These are phyloP conservation scores for Stenogyne calaminthoides DNA, from an alignment of 305 asterid genomes.

Conservation along the genomic window DNA sequence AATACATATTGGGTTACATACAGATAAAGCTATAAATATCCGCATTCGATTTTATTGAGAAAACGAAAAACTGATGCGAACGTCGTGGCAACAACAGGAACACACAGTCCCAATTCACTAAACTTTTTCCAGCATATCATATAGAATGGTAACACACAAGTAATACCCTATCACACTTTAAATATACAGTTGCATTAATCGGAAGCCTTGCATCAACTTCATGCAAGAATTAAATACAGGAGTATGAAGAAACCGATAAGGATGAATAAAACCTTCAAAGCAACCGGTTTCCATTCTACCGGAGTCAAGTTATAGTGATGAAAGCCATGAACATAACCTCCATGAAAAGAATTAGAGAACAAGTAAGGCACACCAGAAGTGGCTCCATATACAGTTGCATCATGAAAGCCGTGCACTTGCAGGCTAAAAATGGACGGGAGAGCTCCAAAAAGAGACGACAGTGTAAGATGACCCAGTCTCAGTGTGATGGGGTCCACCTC, in stretches of 20 bases:
- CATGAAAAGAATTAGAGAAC: constrained; percentile 79
- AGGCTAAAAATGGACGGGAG: constrained; percentile 70
- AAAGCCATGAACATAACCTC: constrained; percentile 83
- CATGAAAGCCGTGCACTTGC: constrained; percentile 67
- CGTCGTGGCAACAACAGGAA: constrained; percentile 2
- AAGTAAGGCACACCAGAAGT: constrained; percentile 70
- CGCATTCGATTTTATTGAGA: constrained; percentile 27
- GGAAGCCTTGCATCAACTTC: constrained; percentile 26
- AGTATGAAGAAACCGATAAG: constrained; percentile 48
- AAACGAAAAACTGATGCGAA: constrained; percentile 5
- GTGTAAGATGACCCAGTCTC: constrained; percentile 62
- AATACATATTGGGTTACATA: constrained; percentile 8
- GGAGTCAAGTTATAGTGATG: constrained; percentile 51
- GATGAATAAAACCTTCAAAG: constrained; percentile 52
- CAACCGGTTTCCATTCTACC: constrained; percentile 57
- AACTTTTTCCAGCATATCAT: constrained; percentile 25
- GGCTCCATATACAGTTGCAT: constrained; percentile 76
- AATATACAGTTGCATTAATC: constrained; percentile 38
- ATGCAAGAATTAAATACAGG: constrained; percentile 48
- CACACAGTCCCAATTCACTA: constrained; percentile 18
- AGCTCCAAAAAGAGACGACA: constrained; percentile 64
- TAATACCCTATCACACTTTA: constrained; percentile 30
- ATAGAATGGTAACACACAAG: constrained; percentile 32
- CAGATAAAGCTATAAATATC: constrained; percentile 24
- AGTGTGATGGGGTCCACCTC: constrained; percentile 61